These are phyloP conservation scores for Tylopilus orsonianus DNA, from an alignment of 1,284 basidiomycete genomes.

Conservation along the genomic window DNA sequence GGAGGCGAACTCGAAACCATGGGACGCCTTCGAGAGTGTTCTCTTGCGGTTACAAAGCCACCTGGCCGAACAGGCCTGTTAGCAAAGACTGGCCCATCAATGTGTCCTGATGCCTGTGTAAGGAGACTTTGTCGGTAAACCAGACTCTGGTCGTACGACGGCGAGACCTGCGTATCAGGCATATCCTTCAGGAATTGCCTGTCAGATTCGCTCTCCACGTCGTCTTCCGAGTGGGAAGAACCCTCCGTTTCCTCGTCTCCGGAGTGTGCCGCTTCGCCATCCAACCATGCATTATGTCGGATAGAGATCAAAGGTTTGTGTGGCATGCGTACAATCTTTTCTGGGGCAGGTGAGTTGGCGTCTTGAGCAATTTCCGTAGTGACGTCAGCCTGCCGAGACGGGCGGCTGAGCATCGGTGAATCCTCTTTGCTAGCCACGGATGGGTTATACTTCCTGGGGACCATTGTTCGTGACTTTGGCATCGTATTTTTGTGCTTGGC, in stretches of 20 bases:
- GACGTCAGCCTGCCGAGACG: slow-evolving; percentile 44
- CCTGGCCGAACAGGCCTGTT: slow-evolving; percentile 47
- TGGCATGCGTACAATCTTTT: slow-evolving; percentile 1
- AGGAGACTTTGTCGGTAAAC: slow-evolving; percentile 69
- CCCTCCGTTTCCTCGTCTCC: slow-evolving; percentile 76
- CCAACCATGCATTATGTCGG: slow-evolving; percentile 54
- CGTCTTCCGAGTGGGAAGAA: slow-evolving; percentile 54
- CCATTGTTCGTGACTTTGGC: slow-evolving; percentile 39
- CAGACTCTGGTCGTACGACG: slow-evolving; percentile 72
- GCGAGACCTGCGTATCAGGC: slow-evolving; percentile 67
- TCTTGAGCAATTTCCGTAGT: slow-evolving; percentile 53
- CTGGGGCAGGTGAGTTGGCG: slow-evolving; percentile 2
- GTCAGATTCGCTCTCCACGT: slow-evolving; percentile 68
- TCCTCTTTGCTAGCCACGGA: slow-evolving; percentile 35
- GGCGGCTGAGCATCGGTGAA: slow-evolving; percentile 37
- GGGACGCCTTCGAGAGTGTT: slow-evolving; percentile 28
- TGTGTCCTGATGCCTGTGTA: slow-evolving; percentile 58
- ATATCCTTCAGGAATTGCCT: slow-evolving; percentile 64
- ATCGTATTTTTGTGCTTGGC: slow-evolving; percentile 32
- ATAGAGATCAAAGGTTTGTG: slow-evolving; percentile 34
- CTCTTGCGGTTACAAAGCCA: slow-evolving; percentile 32
- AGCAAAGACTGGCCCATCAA: slow-evolving; percentile 52
- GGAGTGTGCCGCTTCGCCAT: slow-evolving; percentile 72
- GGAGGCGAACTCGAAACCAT: slow-evolving; percentile 62
- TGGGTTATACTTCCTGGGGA: slow-evolving; percentile 23